Evolutionary conservation across 345 rosid species (phyloP), one percentile per base, ranked within the genome.

Genomic region (Gynandropsis gynandra): DNA sequence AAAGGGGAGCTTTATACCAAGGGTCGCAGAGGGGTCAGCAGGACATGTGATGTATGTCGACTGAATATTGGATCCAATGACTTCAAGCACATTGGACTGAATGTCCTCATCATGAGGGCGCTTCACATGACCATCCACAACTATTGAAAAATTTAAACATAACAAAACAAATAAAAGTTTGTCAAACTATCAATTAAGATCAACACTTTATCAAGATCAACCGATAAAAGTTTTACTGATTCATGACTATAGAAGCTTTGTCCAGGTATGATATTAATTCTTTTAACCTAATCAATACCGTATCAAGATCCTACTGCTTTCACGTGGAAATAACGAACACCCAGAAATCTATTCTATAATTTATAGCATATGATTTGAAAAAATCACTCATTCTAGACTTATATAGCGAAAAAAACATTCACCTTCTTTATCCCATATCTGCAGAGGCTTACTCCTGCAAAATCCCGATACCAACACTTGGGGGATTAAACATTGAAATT

Each of bases 11-110:
- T 92, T 92, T 69, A 92, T 92, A 54, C 97, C 97, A 52, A 92
- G 95, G 10, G 98, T 92, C 29, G 95, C 88, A 18, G 84, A 72
- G 1, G 90, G 94, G 61, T 87, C 98, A 0, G 73, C 79, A 0
- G 98, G 98, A 65, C 98, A 92, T 31, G 98, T 92, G 47, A 92
- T 92, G 69, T 81, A 92, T 2, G 94, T 72, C 17, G 95, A 82
- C 73, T 92, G 98, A 36, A 85, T 73, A 63, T 81, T 85, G 34
- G 95, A 74, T 65, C 97, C 94, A 45, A 81, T 67, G 32, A 92
- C 79, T 75, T 92, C 97, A 46, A 92, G 86, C 7, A 82, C 97
- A 72, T 84, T 76, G 10, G 96, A 87, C 44, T 87, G 96, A 47
- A 87, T 81, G 43, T 87, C 96, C 1, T 87, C 96, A 63, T 87